Percentiles rank a stretch among this genome's conserved stretches.
These are phyloP conservation scores for Begonia masoniana DNA, from an alignment of 306 rosid genomes.

Conservation along the genomic window DNA sequence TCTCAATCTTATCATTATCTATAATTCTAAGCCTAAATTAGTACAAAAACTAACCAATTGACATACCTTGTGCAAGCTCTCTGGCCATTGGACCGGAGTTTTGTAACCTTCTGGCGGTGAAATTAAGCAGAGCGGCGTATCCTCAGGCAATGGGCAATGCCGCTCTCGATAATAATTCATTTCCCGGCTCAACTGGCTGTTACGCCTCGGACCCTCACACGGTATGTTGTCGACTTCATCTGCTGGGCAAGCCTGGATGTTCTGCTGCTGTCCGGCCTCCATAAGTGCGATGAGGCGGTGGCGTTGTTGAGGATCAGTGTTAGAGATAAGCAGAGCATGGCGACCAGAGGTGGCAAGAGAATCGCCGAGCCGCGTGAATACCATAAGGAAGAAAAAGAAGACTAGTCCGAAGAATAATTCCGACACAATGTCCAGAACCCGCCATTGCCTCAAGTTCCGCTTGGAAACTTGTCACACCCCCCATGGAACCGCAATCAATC, in stretches of 20 bases:
- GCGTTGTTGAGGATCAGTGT: constrained; percentile 69
- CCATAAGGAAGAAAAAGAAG: constrained; percentile 55
- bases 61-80: constrained; percentile 82
- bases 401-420: constrained; percentile 69
- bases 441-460: constrained; percentile 72
- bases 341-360: constrained; percentile 86
- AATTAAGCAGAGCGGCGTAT: constrained; percentile 67
- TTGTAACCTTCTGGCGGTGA: constrained; percentile 68
- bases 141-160: constrained; percentile 64
- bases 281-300: constrained; percentile 48
- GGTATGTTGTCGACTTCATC: constrained; percentile 84
- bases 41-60: too few species aligned
- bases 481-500: too few species aligned
- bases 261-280: constrained; percentile 43
- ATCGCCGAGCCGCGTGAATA: constrained; percentile 75
- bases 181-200: constrained; percentile 82
- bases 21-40: too few species aligned
- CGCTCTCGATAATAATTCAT: constrained; percentile 90
- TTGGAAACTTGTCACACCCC: constrained; percentile 54
- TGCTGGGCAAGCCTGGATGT: constrained; percentile 62
- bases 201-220: constrained; percentile 75
- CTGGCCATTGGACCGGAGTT: constrained; percentile 84
- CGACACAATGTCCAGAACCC: constrained; percentile 53
- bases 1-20: too few species aligned
- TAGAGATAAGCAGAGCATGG: constrained; percentile 53